A percentile compares a stretch with the other conserved stretches of the same genome.
These are phyloP conservation scores for Boletus tylopilopsis DNA, from an alignment of 768 basidiomycete genomes.

Conservation along the genomic window DNA sequence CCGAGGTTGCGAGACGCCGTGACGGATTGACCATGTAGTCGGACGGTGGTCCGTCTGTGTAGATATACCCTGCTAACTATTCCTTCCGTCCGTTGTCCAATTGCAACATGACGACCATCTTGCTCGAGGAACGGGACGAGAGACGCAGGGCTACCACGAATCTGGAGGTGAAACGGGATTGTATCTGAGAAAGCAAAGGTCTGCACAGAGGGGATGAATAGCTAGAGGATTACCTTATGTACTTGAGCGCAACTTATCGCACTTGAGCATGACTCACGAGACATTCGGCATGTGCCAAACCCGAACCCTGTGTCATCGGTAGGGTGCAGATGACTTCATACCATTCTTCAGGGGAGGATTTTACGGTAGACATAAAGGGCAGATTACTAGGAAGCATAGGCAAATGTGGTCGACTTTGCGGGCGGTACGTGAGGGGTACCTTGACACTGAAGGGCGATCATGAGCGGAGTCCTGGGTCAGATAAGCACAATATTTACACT, in stretches of 20 bases:
- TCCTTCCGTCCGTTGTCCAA: conserved; percentile 7
- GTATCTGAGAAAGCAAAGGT: conserved; percentile 51
- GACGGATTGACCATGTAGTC: conserved; percentile 23
- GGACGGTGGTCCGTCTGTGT: conserved; percentile 45
- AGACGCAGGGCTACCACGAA: conserved; percentile 44
- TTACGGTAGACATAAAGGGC: conserved; percentile 55
- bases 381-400: conserved; percentile 45
- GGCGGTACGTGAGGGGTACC: conserved; percentile 49
- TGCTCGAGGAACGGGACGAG: conserved; percentile 43
- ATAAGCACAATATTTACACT: conserved; percentile 33
- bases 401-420: conserved; percentile 51
- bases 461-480: not conserved
- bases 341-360: conserved; percentile 67
- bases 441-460: conserved; percentile 34
- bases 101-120: not conserved
- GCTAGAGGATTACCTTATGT: conserved; percentile 34
- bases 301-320: conserved; percentile 33
- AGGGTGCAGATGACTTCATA: conserved; percentile 46
- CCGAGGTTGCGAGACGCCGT: conserved; percentile 33
- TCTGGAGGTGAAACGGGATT: conserved; percentile 65
- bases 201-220: conserved; percentile 56
- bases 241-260: not conserved
- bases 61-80: conserved; percentile 45
- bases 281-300: conserved; percentile 40
- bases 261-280: conserved; percentile 41